Base-by-base conservation (phyloP, 2,329 filamentous ascomycete species). In the Apiospora aurea region DNA sequence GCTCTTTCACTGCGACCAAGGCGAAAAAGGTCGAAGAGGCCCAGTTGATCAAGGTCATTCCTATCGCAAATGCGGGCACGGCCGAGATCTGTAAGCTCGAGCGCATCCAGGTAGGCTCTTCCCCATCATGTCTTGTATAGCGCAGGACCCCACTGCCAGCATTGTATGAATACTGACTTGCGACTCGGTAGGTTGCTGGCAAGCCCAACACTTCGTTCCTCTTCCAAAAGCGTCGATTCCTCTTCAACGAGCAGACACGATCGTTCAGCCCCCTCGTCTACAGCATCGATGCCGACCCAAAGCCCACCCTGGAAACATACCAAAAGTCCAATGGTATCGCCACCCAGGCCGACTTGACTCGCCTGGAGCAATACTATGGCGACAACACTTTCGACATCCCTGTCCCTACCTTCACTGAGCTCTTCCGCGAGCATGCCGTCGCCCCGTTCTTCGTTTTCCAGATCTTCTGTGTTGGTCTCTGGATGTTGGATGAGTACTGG, bases 401-500 rank as follows among this genome's bases (percentile, higher is more conserved):
- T 8, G 95, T 99, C 16, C 96, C 97, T 4, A 96, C 93, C 14
- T 99, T 99, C 77, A 91, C 93, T 69, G 96, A 99, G 84, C 89
- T 99, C 69, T 99, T 97, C 89, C 94, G 97, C 83, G 96, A 99
- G 83, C 97, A 99, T 82, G 96, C 97, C 34, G 97, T 99, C 29
- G 97, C 97, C 29, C 96, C 96, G 6, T 99, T 99, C 87, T 99
- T 99, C 84, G 95, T 99, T 75, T 99, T 99, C 85, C 96, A 99
- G 87, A 88, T 99, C 74, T 99, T 99, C 86, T 99, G 97, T 78
- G 96, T 99, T 72, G 97, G 96, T 21, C 86, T 99, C 73, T 99
- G 96, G 96, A 94, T 98, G 91, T 86, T 99, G 80, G 96, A 99
- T 80, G 97, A 99, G 84, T 99, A 98, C 85, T 99, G 97, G 96